Base-by-base conservation (phyloP, 2,329 filamentous ascomycete species). In the Monilinia laxa region DNA sequence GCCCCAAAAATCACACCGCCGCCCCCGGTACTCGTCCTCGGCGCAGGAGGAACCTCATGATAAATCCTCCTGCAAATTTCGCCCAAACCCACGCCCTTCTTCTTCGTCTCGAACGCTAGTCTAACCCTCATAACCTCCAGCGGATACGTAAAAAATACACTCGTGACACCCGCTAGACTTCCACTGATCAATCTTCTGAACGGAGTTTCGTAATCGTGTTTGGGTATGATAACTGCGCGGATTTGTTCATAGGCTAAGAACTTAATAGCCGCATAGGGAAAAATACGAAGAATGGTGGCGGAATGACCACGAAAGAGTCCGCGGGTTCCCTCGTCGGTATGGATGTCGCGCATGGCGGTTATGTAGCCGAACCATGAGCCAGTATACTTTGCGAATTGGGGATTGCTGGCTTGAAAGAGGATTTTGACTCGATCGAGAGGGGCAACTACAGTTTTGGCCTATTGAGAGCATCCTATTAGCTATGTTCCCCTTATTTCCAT, bases 241-340 rank as follows among this genome's bases (percentile, higher is more conserved):
- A 97, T 92, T 79, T 99, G 95, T 78, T 99, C 95, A 80, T 99
- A 99, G 56, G 94, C 93, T 53, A 99, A 85, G 76, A 99, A 99
- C 76, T 99, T 99, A 79, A 98, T 97, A 56, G 91, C 94, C 20
- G 94, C 95, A 78, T 99, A 99, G 7, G 95, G 95, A 74, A 98
- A 99, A 70, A 99, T 96, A 70, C 95, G 89, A 63, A 98, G 83
- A 3, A 99, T 82, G 0, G 95, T 99, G 3, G 93, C 95, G 4
- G 93, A 97, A 78, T 99, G 95, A 9, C 95, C 95, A 63, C 95
- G 90, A 80, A 93, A 99, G 9, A 99, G 83, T 1, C 95, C 95
- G 14, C 82, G 77, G 2, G 85, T 71, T 49, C 95, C 95, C 70
- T 96, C 90, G 56, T 86, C 82, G 31, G 78, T 80, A 73, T 95